phyloP scores from a whole-genome alignment of 2,329 filamentous ascomycete species.

The Scedosporium minutisporum region DNA sequence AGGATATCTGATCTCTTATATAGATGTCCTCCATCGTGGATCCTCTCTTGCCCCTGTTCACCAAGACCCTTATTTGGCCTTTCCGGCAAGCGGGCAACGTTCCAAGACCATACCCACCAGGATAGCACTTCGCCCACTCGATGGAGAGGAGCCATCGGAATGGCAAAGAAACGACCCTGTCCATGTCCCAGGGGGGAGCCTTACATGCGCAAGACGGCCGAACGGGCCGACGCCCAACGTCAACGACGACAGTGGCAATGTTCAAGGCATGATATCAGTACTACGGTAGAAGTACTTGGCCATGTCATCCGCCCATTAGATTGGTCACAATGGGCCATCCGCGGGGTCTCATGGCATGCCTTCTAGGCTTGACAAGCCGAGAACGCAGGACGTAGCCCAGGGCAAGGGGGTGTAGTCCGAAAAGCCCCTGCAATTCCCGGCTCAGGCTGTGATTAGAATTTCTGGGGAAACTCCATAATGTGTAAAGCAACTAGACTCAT shows the following conservation, averaged over 20 bases:
- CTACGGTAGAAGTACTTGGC: neutral
- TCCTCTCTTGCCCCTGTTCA: neutral
- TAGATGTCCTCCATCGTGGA: neutral
- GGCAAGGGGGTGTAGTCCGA: no score
- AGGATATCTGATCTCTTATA: constrained; percentile 1
- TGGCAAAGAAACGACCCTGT: neutral
- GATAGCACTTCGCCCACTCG: neutral
- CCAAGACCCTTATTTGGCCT: neutral
- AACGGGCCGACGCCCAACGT: neutral
- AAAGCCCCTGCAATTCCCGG: no score
- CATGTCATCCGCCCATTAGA: neutral
- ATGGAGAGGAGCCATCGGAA: neutral
- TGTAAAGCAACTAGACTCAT: neutral
- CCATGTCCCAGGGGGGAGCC: neutral
- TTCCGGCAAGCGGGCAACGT: neutral
- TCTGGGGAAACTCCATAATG: no score
- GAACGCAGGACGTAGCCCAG: neutral
- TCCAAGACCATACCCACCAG: neutral
- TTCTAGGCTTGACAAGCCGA: neutral
- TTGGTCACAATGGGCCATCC: neutral
- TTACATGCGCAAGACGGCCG: neutral
- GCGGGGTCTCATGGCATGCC: neutral
- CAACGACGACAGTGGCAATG: neutral
- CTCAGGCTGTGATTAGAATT: no score
- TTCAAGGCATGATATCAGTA: neutral